A percentile compares a stretch with the other conserved stretches of the same genome.
These are phyloP conservation scores for Vitis hybrid DNA, from an alignment of 177 flowering plant genomes.

Conservation along the genomic window DNA sequence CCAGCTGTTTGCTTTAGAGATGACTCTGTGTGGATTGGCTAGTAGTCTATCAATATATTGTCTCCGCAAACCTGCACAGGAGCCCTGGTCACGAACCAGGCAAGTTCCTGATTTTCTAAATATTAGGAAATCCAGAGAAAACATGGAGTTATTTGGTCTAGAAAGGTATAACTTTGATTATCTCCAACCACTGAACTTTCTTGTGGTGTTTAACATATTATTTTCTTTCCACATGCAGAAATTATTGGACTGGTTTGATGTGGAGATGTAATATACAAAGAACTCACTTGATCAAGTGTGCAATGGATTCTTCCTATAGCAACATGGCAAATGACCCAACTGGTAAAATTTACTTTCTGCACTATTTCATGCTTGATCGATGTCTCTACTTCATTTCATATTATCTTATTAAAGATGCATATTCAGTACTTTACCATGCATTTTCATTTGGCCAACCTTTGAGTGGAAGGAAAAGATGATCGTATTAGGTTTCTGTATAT, in stretches of 20 bases:
- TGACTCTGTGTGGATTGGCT: slow-evolving; percentile 65
- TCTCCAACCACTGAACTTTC: no score
- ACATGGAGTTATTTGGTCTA: slow-evolving; percentile 17
- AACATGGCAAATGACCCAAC: slow-evolving; percentile 54
- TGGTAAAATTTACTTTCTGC: slow-evolving; percentile 35
- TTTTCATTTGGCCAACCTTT: no score
- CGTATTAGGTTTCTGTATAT: no score
- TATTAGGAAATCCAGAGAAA: slow-evolving; percentile 19
- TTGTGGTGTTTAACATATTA: no score
- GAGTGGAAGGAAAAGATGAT: no score
- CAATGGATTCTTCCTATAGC: slow-evolving; percentile 84
- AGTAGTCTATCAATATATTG: slow-evolving; percentile 46
- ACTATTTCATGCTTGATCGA: no score
- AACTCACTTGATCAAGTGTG: slow-evolving; percentile 40
- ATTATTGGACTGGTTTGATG: slow-evolving; percentile 24
- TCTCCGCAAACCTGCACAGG: slow-evolving; percentile 30
- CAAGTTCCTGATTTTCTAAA: slow-evolving; percentile 23
- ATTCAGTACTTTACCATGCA: no score
- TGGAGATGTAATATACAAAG: slow-evolving; percentile 19
- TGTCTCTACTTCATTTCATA: no score
- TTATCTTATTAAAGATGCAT: not conserved
- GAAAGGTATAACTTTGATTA: slow-evolving; percentile 41
- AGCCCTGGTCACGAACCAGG: slow-evolving; percentile 17
- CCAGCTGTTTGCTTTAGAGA: slow-evolving; percentile 15
- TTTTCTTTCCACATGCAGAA: slow-evolving; percentile 26